Evolutionary conservation across 2,329 filamentous ascomycete species (phyloP), one percentile per base, ranked within the genome.

Genomic region (Trichothecium sympodiale): DNA sequence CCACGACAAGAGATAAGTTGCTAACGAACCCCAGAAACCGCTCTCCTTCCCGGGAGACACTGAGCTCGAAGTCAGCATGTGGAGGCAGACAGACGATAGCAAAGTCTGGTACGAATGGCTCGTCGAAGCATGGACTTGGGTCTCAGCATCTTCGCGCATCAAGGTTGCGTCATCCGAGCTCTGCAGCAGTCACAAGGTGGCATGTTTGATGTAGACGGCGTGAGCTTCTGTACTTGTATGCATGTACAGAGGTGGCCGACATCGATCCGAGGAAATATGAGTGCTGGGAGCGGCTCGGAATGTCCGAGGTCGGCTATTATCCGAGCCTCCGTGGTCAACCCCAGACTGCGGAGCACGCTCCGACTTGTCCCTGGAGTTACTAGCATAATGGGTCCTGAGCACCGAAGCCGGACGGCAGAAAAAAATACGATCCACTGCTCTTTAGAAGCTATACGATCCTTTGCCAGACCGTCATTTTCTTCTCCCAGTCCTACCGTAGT

Each of bases 31-130:
- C 14, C 45, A 94, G 87, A 78, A 77, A 47, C 89, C 91, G 0
- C 67, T 98, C 12, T 83, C 86, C 52, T 77, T 93, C 46, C 89
- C 91, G 0, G 82, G 85, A 38, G 77, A 85, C 44, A 79, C 82
- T 0, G 85, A 94, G 56, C 67, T 96, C 4, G 83, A 93, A 46
- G 77, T 95, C 27, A 91, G 79, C 54, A 95, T 98, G 78, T 95
- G 87, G 83, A 75, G 91, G 34, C 84, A 93, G 60, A 96, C 91
- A 1, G 89, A 98, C 52, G 86, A 95, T 54, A 77, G 82, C 27
- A 93, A 84, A 56, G 91, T 98, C 7, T 98, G 91, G 93, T 98
- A 98, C 56, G 91, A 98, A 57, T 98, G 91, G 91, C 69, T 91
- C 41, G 80, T 95, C 3, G 91, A 96, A 57, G 84, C 83, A 9